phyloP scores from a whole-genome alignment of 1,139 yeast genomes.

The Scheffersomyces illinoinensis region DNA sequence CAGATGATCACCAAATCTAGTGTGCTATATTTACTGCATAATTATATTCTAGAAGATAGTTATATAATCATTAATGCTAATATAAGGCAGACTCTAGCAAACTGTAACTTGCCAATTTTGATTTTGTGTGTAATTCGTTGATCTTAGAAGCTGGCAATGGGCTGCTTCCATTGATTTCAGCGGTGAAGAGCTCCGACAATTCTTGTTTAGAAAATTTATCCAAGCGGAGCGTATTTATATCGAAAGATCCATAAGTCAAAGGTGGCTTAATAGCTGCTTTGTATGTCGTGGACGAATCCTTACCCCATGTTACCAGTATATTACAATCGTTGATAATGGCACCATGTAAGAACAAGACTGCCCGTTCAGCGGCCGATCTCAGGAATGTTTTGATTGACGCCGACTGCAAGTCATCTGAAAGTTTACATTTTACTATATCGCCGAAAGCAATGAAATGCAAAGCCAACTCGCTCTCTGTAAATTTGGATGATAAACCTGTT shows the following conservation, averaged over 20 bases:
- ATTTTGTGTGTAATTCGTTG: conserved; percentile 18
- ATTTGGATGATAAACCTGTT: conserved; percentile 27
- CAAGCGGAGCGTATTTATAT: conserved; percentile 16
- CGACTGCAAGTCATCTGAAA: conserved; percentile 20
- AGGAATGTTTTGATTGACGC: conserved; percentile 29
- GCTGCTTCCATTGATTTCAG: conserved; percentile 22
- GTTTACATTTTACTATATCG: conserved; percentile 26
- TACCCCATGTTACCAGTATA: conserved; percentile 37
- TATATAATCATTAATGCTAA: not conserved
- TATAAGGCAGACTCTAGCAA: conserved; percentile 14
- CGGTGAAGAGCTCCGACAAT: conserved; percentile 4
- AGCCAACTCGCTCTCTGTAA: conserved; percentile 32
- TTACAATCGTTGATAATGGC: conserved; percentile 30
- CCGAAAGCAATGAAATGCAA: conserved; percentile 37
- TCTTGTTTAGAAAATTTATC: conserved; percentile 16
- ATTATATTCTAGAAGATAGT: not conserved
- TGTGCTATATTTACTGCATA: not conserved
- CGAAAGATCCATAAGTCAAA: conserved; percentile 15
- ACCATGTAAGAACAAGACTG: conserved; percentile 36
- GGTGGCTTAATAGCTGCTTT: conserved; percentile 18
- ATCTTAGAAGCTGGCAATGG: conserved; percentile 13
- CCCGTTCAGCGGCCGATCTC: conserved; percentile 39
- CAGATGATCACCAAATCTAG: conserved; percentile 34
- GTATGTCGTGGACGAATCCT: conserved; percentile 8
- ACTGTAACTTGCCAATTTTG: conserved; percentile 14